phyloP scores from a whole-genome alignment of 208 protist genomes.

The Crithidia expoeki region DNA sequence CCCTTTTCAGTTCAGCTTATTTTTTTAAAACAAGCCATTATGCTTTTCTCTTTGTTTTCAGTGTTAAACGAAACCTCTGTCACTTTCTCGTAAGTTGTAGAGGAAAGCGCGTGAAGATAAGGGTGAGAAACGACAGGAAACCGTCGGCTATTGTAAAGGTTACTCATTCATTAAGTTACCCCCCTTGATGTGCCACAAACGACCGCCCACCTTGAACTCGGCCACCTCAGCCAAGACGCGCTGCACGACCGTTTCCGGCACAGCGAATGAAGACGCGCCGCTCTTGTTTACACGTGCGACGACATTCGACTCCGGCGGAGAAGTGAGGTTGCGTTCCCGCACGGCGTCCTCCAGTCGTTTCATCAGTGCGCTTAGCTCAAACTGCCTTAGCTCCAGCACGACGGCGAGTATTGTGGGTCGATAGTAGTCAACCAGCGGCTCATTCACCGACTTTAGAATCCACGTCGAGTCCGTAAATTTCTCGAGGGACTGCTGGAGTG shows the following conservation, averaged over 20 bases:
- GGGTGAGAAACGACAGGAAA: no score
- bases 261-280: background rate
- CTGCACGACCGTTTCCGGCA: conserved; percentile 40
- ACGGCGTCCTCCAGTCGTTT: conserved; percentile 34
- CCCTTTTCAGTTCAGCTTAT: no score
- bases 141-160: background rate
- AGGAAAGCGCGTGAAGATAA: no score
- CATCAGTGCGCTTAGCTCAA: conserved; percentile 53
- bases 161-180: conserved; percentile 51
- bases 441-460: conserved; percentile 66
- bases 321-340: conserved; percentile 17
- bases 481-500: conserved; percentile 70
- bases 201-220: conserved; percentile 63
- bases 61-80: no score
- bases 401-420: conserved; percentile 69
- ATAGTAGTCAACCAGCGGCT: conserved; percentile 76
- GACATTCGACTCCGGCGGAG: conserved; percentile 16
- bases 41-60: no score
- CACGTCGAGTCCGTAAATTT: conserved; percentile 83
- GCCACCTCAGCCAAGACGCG: conserved; percentile 78
- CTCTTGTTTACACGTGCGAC: conserved; percentile 12
- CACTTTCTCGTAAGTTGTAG: no score
- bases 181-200: conserved; percentile 81
- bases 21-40: no score
- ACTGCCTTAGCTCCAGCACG: conserved; percentile 62